A percentile compares a stretch with the other conserved stretches of the same genome.
Conservation (phyloP, 2,329 filamentous ascomycete genomes). For the Talaromyces verruculosus region DNA sequence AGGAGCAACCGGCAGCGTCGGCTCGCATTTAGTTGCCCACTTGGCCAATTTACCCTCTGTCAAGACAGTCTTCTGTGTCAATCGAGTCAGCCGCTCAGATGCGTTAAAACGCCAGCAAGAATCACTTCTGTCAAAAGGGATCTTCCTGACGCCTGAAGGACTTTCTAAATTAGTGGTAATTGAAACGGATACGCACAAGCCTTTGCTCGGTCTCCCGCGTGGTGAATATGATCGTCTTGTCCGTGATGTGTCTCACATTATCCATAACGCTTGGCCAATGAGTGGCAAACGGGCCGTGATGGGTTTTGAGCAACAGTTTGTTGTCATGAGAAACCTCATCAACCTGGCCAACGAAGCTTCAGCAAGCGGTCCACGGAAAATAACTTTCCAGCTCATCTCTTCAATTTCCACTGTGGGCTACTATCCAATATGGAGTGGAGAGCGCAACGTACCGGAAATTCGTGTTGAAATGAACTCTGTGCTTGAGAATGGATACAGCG, state of each 20-base stretch:
- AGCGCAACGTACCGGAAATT: slow-evolving; percentile 45
- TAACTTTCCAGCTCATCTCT: slow-evolving; percentile 45
- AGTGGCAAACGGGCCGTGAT: slow-evolving; percentile 23
- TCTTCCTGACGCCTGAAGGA: neutral
- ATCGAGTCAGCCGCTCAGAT: neutral
- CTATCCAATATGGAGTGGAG: neutral
- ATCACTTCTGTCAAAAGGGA: neutral
- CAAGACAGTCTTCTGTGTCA: neutral
- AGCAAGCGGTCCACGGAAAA: slow-evolving; percentile 25
- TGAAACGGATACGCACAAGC: neutral
- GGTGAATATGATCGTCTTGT: neutral
- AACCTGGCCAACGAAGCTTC: neutral
- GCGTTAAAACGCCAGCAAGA: neutral
- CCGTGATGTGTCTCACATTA: slow-evolving; percentile 42
- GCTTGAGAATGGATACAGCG: slow-evolving; percentile 51
- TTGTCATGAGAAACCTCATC: slow-evolving; percentile 40
- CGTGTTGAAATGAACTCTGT: slow-evolving; percentile 40
- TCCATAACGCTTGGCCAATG: slow-evolving; percentile 36
- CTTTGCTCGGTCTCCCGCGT: neutral
- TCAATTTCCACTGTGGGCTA: slow-evolving; percentile 34
- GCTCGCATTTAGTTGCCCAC: neutral
- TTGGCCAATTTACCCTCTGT: neutral
- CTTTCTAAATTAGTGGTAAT: neutral
- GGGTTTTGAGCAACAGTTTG: slow-evolving; percentile 31
- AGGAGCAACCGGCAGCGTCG: slow-evolving; percentile 43